A percentile compares a stretch with the other conserved stretches of the same genome.
These are phyloP conservation scores for Mortierella sp. DNA, from an alignment of 371 early-diverging fungal genomes.

Conservation along the genomic window DNA sequence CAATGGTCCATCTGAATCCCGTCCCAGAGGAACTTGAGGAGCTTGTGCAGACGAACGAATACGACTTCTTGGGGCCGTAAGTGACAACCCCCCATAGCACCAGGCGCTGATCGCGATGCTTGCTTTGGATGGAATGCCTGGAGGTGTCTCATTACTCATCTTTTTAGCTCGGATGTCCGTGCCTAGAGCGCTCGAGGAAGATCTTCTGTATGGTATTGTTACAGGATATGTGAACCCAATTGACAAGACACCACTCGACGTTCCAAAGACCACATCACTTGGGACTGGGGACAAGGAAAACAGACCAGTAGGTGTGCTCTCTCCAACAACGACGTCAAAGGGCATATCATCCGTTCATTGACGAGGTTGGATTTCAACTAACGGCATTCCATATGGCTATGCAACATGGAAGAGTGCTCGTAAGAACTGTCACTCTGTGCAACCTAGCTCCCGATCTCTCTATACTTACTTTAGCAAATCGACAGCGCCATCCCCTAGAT, in stretches of 20 bases:
- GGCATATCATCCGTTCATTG: background rate
- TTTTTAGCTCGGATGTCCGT: constrained; percentile 2
- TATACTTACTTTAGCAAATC: constrained; percentile 21
- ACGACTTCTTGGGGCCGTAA: constrained; percentile 61
- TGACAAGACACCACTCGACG: constrained; percentile 54
- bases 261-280: background rate
- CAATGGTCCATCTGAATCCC: constrained; percentile 67
- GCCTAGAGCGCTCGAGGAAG: constrained; percentile 47
- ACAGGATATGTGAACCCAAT: constrained; percentile 66
- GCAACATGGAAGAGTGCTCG: background rate
- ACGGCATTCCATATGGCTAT: background rate
- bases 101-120: no score
- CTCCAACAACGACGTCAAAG: background rate
- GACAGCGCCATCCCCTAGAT: background rate
- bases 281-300: constrained; percentile 26
- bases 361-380: no score
- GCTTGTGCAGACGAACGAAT: constrained; percentile 20
- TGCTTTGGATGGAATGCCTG: no score
- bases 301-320: constrained; percentile 4
- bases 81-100: no score
- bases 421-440: background rate
- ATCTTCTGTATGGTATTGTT: constrained; percentile 63
- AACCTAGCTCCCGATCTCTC: constrained; percentile 18
- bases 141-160: no score
- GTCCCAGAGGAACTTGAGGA: constrained; percentile 56